Evolutionary conservation across 2,329 filamentous ascomycete genomes (phyloP), one percentile per base, ranked within the genome.

Genomic region (Pseudogymnoascus sp.): DNA sequence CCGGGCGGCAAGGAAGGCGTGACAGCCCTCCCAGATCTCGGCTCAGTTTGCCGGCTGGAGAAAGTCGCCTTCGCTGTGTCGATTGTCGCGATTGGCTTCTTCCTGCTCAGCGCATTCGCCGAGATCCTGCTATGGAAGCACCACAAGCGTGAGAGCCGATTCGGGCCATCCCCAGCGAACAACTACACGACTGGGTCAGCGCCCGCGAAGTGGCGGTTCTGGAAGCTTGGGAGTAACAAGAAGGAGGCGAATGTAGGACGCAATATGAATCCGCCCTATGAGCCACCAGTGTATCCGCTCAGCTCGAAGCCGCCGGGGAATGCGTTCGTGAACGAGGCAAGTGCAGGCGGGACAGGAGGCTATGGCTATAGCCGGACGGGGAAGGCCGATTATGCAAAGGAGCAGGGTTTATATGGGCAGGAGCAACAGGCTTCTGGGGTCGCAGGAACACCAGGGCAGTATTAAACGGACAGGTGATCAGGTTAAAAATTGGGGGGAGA

Each of bases 61-160:
- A 90, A 87, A 60, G 91, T 87, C 50, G 83, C 81, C 65, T 87
- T 97, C 68, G 89, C 90, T 3, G 86, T 95, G 15, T 79, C 92
- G 31, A 89, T 97, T 65, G 83, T 92, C 64, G 89, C 83, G 71
- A 86, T 89, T 60, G 75, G 90, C 77, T 86, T 93, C 76, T 95
- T 93, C 81, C 72, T 91, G 70, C 72, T 90, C 71, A 90, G 89
- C 60, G 85, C 89, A 62, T 73, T 87, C 64, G 79, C 89, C 67
- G 89, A 93, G 71, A 67, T 91, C 61, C 79, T 82, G 60, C 83
- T 93, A 53, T 83, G 83, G 69, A 85, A 87, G 65, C 81, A 90
- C 75, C 88, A 89, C 79, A 85, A 86, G 77, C 87, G 86, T 70
- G 87, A 90, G 77, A 90, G 89, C 79, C 84, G 84, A 62, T 89